Percentiles rank a stretch among this genome's conserved stretches.
These are phyloP conservation scores for Cordyceps fumosorosea DNA, from an alignment of 2,329 filamentous ascomycete genomes.

Conservation along the genomic window DNA sequence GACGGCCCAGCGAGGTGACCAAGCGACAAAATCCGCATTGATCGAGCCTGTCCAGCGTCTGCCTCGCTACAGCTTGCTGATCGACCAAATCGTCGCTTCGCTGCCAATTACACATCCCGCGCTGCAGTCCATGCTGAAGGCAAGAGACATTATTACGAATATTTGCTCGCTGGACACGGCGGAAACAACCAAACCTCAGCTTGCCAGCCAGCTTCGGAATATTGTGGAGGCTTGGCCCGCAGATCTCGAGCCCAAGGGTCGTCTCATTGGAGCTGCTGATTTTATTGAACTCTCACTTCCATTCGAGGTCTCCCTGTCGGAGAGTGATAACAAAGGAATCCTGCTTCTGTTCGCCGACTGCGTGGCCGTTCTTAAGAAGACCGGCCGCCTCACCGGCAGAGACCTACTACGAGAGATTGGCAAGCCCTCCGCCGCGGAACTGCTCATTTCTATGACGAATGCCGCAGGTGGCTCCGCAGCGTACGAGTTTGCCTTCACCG, in stretches of 20 bases:
- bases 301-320: constrained; percentile 42
- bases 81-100: constrained; percentile 87
- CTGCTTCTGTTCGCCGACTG: constrained; percentile 81
- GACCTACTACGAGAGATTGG: constrained; percentile 80
- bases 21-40: constrained; percentile 80
- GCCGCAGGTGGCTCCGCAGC: constrained; percentile 52
- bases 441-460: constrained; percentile 58
- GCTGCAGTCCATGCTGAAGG: constrained; percentile 74
- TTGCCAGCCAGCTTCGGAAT: constrained; percentile 66
- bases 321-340: constrained; percentile 54
- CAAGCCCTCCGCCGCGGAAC: constrained; percentile 60
- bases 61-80: constrained; percentile 90
- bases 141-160: constrained; percentile 87
- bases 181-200: constrained; percentile 62
- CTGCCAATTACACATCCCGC: constrained; percentile 83
- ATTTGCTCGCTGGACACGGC: constrained; percentile 88
- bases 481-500: constrained; percentile 69
- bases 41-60: constrained; percentile 95
- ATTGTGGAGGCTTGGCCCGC: constrained; percentile 73
- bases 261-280: constrained; percentile 75
- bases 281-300: constrained; percentile 71
- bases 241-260: constrained; percentile 65
- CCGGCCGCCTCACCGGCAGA: constrained; percentile 60
- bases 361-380: constrained; percentile 69
- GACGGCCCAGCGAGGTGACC: constrained; percentile 60